Evolutionary conservation across 176 grass and related monocot genomes (phyloP).

Genomic region (Dactylis glomerata): DNA sequence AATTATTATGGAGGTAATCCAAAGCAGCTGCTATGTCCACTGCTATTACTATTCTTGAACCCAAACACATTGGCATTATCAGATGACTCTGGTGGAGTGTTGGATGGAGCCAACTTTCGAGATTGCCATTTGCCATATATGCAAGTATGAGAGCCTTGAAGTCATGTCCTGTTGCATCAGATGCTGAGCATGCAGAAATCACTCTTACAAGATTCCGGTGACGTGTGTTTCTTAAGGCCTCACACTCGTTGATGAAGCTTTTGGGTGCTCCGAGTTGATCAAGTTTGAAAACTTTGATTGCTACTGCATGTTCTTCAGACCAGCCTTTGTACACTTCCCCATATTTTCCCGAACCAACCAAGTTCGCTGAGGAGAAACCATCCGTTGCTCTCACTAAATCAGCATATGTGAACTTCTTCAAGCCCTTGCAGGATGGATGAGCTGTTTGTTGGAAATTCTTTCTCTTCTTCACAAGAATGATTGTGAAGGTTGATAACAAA

Average conservation of each 20-base stretch:
- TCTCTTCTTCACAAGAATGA: background rate
- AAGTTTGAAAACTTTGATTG: background rate
- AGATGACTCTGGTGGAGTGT: background rate
- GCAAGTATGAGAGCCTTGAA: background rate
- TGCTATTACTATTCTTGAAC: background rate
- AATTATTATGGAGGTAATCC: background rate
- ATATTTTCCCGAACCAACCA: conserved; percentile 33
- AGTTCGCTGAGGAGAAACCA: conserved; percentile 35
- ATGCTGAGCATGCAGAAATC: background rate
- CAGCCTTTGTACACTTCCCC: background rate
- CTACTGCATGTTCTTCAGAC: background rate
- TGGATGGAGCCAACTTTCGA: background rate
- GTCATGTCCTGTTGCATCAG: background rate
- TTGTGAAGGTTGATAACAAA: background rate
- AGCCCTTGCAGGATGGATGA: background rate
- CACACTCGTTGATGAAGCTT: background rate
- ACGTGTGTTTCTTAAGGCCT: background rate
- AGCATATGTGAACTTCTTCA: conserved; percentile 28
- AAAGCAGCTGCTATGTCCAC: background rate
- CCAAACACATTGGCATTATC: background rate
- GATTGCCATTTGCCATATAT: background rate
- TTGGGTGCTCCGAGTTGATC: background rate
- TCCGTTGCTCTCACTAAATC: conserved; percentile 41
- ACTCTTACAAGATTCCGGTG: background rate
- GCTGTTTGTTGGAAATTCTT: background rate